Base-by-base conservation (phyloP, 257 asterid species). In the Solanum ossicruentum region DNA sequence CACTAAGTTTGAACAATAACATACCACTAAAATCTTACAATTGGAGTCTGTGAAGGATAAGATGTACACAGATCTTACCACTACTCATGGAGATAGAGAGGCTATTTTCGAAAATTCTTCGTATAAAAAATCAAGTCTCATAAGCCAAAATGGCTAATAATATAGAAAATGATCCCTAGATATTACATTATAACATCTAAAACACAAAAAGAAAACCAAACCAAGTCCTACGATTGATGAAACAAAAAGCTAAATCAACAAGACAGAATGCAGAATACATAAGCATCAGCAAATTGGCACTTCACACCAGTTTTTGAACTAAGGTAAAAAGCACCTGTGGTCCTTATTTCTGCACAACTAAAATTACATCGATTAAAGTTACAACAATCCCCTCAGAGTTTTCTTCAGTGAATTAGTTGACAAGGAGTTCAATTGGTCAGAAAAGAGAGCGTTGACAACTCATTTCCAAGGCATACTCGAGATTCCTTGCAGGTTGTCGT, bases 381-480 rank as follows among this genome's bases (percentile, higher is more conserved):
- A 77, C 49, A 77, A 77, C 63, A 28, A 16, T 3, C 47, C 65
- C 21, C 23, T 26, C 3, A 1, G 47, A 75, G 10, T 23, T 21
- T 23, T 51, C 82, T 23, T 23, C 63, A 51, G 45, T 51, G 41
- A 51, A 77, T 51, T 77, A 77, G 63, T 51, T 20, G 63, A 75
- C 43, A 23, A 23, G 61, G 82, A 75, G 61, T 77, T 77, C 63
- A 51, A 6, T 51, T 51, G 82, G 82, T 51, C 82, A 77, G 61
- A 52, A 47, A 51, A 77, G 63, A 51, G 65, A 4, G 49, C 65
- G 8, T n/a, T 1, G 28, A 52, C 9, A 15, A 15, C 65, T 78
- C 82, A 78, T 78, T 52, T 78, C 82, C 82, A 78, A 51, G 82
- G 65, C 65, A 78, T 78, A 63, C 82, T 78, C 0, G 82, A 52